Evolutionary conservation across 495 filamentous ascomycete genomes (phyloP).

Genomic region (Peziza echinospora): DNA sequence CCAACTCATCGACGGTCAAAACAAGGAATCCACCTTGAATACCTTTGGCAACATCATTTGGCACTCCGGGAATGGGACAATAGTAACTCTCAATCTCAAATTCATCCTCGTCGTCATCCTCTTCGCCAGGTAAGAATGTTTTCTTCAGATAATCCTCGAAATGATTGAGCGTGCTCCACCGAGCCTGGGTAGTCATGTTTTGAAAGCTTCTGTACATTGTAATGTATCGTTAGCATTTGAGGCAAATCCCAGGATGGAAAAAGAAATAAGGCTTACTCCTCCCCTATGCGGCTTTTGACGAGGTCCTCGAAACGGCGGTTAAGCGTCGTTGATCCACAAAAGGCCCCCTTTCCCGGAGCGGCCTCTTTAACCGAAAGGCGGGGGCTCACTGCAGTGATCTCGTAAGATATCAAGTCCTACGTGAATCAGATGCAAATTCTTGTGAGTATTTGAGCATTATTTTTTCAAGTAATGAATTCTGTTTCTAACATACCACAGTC

Average conservation of each 20-base stretch:
- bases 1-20: conserved; percentile 6
- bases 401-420: conserved; percentile 26
- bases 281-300: conserved; percentile 5
- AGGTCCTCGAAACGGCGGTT: conserved; percentile 8
- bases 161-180: conserved; percentile 5
- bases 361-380: conserved; percentile 3
- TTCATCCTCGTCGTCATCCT: no score
- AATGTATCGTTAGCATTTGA: no score
- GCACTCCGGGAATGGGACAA: conserved; percentile 11
- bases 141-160: conserved; percentile 8
- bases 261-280: conserved; percentile 7
- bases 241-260: neutral
- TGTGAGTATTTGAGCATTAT: no score
- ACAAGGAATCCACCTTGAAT: conserved; percentile 9
- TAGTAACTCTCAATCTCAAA: no score
- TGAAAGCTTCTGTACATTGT: no score
- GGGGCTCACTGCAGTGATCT: conserved; percentile 25
- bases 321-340: conserved; percentile 7
- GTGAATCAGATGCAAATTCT: no score
- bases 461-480: no score
- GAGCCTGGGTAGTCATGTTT: conserved; percentile 2
- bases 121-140: conserved; percentile 5
- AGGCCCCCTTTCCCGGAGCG: conserved; percentile 2
- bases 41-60: conserved; percentile 1
- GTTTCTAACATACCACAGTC: conserved; percentile 33